A percentile compares a stretch with the other conserved stretches of the same genome.
These are phyloP conservation scores for Trichosporon sp. DNA, from an alignment of 1,284 basidiomycete species.

Conservation along the genomic window DNA sequence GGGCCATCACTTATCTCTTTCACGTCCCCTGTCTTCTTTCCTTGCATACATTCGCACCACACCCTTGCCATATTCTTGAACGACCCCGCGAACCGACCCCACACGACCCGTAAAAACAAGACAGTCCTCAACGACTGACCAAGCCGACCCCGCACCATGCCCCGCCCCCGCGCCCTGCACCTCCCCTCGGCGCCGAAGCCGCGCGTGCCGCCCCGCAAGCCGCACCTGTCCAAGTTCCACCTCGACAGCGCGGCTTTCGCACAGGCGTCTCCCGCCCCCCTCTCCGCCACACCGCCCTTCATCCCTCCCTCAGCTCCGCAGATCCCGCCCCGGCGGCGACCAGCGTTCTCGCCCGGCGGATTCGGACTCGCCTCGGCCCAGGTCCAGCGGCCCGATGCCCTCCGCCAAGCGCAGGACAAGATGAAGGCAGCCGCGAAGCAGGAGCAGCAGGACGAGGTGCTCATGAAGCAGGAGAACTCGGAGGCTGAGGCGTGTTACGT, in stretches of 20 bases:
- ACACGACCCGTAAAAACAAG: not conserved
- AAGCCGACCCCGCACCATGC: slow-evolving; percentile 21
- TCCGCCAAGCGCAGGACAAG: slow-evolving; percentile 35
- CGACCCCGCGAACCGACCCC: not conserved
- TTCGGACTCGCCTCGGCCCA: slow-evolving; percentile 49
- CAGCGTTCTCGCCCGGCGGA: slow-evolving; percentile 53
- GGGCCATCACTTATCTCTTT: not conserved
- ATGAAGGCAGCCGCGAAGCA: slow-evolving; percentile 23
- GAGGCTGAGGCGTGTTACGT: slow-evolving; percentile 57
- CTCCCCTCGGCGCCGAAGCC: slow-evolving; percentile 29
- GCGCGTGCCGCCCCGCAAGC: slow-evolving; percentile 29
- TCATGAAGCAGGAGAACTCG: slow-evolving; percentile 37
- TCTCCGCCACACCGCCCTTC: slow-evolving; percentile 28
- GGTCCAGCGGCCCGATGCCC: slow-evolving; percentile 29
- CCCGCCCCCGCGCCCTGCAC: slow-evolving; percentile 28
- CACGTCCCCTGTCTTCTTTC: not conserved
- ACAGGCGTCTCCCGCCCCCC: slow-evolving; percentile 25
- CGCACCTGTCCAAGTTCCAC: slow-evolving; percentile 34
- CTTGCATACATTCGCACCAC: not conserved
- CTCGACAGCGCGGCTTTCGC: slow-evolving; percentile 30
- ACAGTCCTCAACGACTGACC: slow-evolving; percentile 1
- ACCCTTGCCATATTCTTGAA: not conserved
- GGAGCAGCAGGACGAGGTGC: slow-evolving; percentile 26
- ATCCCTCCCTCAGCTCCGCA: slow-evolving; percentile 43
- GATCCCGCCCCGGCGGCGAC: slow-evolving; percentile 49